A percentile compares a stretch with the other conserved stretches of the same genome.
Evolutionary conservation across 495 filamentous ascomycete genomes (phyloP).

Genomic region (Paragyromitra xinjiangensis): DNA sequence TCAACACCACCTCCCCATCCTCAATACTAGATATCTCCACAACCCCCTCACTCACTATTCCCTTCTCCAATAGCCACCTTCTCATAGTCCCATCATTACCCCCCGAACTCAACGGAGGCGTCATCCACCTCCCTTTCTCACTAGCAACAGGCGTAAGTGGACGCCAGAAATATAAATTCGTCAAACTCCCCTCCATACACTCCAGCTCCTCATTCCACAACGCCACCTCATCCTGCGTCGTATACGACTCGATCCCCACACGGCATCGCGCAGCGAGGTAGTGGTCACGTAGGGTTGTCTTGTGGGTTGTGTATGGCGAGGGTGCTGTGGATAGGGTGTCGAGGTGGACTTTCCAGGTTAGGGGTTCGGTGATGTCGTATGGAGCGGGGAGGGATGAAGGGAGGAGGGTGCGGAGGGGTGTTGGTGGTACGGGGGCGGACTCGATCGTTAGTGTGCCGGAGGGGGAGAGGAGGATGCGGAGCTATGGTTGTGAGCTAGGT

Average conservation of each 20-base stretch:
- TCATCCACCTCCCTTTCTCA: conserved; percentile 70
- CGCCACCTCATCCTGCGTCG: conserved; percentile 73
- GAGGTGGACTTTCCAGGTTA: conserved; percentile 64
- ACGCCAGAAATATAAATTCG: conserved; percentile 76
- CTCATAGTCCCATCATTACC: conserved; percentile 85
- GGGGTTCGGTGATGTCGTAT: neutral
- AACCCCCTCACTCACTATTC: conserved; percentile 53
- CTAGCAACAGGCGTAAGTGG: conserved; percentile 73
- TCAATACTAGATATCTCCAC: conserved; percentile 24
- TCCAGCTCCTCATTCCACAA: conserved; percentile 72
- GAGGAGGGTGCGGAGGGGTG: conserved; percentile 66
- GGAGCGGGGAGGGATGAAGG: conserved; percentile 61
- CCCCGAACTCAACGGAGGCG: conserved; percentile 70
- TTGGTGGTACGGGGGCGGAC: conserved; percentile 62
- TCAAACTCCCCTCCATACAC: conserved; percentile 86
- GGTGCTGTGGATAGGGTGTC: conserved; percentile 65
- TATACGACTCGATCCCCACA: conserved; percentile 64
- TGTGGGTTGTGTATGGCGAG: conserved; percentile 75
- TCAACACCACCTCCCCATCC: conserved; percentile 47
- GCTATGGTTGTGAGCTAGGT: conserved; percentile 57
- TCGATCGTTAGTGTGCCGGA: conserved; percentile 65
- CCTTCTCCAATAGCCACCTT: conserved; percentile 76
- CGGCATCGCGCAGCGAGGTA: conserved; percentile 72
- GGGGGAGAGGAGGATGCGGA: conserved; percentile 66
- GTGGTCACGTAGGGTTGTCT: conserved; percentile 73